Evolutionary conservation across 148 eudicot species (phyloP).

Genomic region (Nyssa sinensis): DNA sequence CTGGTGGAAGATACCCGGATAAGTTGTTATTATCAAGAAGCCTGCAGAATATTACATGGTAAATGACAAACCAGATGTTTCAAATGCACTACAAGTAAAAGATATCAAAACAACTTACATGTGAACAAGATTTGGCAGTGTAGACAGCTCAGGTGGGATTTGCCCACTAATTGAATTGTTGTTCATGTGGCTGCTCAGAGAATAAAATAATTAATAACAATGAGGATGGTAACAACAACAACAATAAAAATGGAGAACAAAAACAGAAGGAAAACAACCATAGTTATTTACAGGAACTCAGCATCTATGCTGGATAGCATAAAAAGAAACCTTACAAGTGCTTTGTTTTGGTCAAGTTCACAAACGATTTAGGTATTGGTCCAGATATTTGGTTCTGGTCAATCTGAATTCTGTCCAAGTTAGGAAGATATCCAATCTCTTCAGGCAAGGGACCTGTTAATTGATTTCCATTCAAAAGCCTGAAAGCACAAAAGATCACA

Average conservation of each 20-base stretch:
- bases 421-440: conserved; percentile 65
- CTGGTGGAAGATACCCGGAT: conserved; percentile 77
- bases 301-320: background rate
- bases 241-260: background rate
- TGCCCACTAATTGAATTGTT: conserved; percentile 60
- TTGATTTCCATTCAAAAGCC: conserved; percentile 83
- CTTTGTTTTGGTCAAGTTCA: conserved; percentile 58
- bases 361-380: conserved; percentile 68
- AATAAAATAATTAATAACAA: conserved; percentile 1
- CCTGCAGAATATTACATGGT: conserved; percentile 41
- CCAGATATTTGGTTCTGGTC: conserved; percentile 81
- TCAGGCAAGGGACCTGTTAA: conserved; percentile 81
- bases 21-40: conserved; percentile 79
- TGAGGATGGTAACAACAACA: background rate
- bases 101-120: conserved; percentile 33
- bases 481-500: conserved; percentile 27
- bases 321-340: conserved; percentile 63
- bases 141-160: conserved; percentile 50
- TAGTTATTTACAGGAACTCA: background rate
- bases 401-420: conserved; percentile 62
- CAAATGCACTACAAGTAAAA: background rate
- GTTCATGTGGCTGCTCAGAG: conserved; percentile 56
- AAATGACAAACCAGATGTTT: conserved; percentile 18
- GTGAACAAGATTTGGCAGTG: conserved; percentile 51
- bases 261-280: conserved; percentile 7